Percentiles rank a stretch among this genome's conserved stretches.
Conservation (phyloP, 2,329 filamentous ascomycete genomes). For the Ascochyta clinopodiicola region DNA sequence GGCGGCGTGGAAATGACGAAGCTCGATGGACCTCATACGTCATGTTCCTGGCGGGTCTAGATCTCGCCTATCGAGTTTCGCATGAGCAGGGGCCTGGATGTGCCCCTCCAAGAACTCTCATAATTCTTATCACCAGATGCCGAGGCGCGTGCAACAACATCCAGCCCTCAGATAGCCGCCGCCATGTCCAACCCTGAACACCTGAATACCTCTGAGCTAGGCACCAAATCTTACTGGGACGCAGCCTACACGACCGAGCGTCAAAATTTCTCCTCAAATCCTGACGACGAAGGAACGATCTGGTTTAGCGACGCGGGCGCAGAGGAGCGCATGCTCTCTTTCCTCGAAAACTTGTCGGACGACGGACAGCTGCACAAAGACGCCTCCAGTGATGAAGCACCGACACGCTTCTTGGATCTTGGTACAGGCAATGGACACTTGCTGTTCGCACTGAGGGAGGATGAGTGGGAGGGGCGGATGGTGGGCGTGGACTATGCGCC, state of each 20-base stretch:
- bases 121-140: slow-evolving; percentile 3
- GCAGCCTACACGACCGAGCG: slow-evolving; percentile 74
- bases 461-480: slow-evolving; percentile 72
- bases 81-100: neutral
- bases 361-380: slow-evolving; percentile 54
- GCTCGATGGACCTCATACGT: neutral
- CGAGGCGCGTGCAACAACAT: neutral
- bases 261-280: slow-evolving; percentile 72
- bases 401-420: slow-evolving; percentile 76
- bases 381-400: slow-evolving; percentile 26
- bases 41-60: neutral
- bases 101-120: neutral
- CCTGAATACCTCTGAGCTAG: slow-evolving; percentile 79
- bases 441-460: slow-evolving; percentile 77
- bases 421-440: slow-evolving; percentile 95
- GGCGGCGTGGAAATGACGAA: neutral
- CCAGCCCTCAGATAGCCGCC: neutral
- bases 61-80: neutral
- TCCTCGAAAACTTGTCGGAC: slow-evolving; percentile 61
- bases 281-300: slow-evolving; percentile 82
- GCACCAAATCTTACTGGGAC: slow-evolving; percentile 75
- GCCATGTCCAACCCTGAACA: slow-evolving; percentile 34
- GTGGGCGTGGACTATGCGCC: slow-evolving; percentile 89
- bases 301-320: slow-evolving; percentile 97
- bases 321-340: slow-evolving; percentile 77